Evolutionary conservation across 768 basidiomycete species (phyloP).

Genomic region (Pisolithus orientalis): DNA sequence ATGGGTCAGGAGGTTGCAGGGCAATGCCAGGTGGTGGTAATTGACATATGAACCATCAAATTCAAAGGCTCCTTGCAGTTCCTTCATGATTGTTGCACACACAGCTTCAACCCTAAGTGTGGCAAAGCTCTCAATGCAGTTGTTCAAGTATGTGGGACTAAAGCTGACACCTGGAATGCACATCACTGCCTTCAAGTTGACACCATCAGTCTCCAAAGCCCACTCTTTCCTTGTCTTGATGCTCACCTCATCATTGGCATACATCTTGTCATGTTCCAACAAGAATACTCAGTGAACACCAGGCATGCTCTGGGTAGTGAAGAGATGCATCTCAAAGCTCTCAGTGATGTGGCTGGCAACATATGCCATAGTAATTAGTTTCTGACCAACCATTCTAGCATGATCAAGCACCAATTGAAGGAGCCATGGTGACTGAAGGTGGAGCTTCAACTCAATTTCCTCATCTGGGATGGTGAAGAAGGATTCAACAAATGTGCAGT

Average conservation of each 20-base stretch:
- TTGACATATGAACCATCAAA: conserved; percentile 99
- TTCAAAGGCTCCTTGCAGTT: conserved; percentile 92
- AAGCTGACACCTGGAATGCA: conserved; percentile 93
- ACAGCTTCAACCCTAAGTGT: conserved; percentile 97
- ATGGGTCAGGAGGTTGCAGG: conserved; percentile 98
- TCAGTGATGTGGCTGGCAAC: conserved; percentile 60
- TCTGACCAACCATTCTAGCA: conserved; percentile 95
- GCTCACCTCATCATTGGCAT: conserved; percentile 55
- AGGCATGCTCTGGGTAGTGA: conserved; percentile 89
- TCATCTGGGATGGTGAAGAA: conserved; percentile 99
- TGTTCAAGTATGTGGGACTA: conserved; percentile 91
- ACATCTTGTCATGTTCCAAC: conserved; percentile 45
- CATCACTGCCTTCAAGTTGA: conserved; percentile 94
- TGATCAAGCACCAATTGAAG: conserved; percentile 76
- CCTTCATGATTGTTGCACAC: conserved; percentile 88
- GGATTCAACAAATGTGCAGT: conserved; percentile 90
- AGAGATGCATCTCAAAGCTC: conserved; percentile 92
- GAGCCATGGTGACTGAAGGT: too few relatives aligned
- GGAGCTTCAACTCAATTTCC: too few relatives aligned
- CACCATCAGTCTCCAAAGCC: conserved; percentile 43
- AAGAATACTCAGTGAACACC: conserved; percentile 70
- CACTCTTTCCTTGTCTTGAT: conserved; percentile 58
- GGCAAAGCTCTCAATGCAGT: conserved; percentile 89
- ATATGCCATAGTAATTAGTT: conserved; percentile 65
- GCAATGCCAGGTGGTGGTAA: conserved; percentile 92